phyloP scores from a whole-genome alignment of 257 asterid genomes.

The Solanum pinnatisectum region DNA sequence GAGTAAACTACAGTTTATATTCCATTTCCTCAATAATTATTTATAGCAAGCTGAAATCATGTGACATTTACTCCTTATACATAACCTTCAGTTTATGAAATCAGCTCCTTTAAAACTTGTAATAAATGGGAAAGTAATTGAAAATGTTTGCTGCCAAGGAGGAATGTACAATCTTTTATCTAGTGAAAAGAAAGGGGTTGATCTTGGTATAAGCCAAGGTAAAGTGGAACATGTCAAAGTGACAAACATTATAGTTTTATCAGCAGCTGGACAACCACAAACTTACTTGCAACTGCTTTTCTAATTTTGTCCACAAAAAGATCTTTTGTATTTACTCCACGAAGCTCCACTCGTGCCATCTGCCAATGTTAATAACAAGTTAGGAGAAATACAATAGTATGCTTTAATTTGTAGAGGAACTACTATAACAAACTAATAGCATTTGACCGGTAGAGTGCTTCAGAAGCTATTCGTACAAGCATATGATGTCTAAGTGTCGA shows the following conservation, averaged over 20 bases:
- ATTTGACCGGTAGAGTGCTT: not conserved
- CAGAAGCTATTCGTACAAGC: not conserved
- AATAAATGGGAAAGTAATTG: not conserved
- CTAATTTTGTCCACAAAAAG: constrained; percentile 57
- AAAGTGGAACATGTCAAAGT: not conserved
- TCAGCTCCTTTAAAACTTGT: not conserved
- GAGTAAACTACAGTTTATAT: not conserved
- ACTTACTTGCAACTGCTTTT: constrained; percentile 70
- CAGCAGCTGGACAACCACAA: not conserved
- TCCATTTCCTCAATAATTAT: not conserved
- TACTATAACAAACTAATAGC: not conserved
- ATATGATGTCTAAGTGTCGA: not conserved
- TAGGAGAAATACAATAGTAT: not conserved
- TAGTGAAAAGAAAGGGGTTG: not conserved
- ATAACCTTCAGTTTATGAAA: not conserved
- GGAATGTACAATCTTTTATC: not conserved
- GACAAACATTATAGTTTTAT: not conserved
- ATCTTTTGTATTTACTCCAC: constrained; percentile 44
- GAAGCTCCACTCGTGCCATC: constrained; percentile 72
- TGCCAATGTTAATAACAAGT: constrained; percentile 12
- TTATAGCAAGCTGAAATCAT: no score
- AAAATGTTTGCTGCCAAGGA: not conserved
- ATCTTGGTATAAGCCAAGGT: not conserved
- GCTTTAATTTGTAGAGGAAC: not conserved
- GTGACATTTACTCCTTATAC: no score